These are phyloP conservation scores for Ascochyta lentis DNA, from an alignment of 2,329 filamentous ascomycete genomes.

Conservation along the genomic window DNA sequence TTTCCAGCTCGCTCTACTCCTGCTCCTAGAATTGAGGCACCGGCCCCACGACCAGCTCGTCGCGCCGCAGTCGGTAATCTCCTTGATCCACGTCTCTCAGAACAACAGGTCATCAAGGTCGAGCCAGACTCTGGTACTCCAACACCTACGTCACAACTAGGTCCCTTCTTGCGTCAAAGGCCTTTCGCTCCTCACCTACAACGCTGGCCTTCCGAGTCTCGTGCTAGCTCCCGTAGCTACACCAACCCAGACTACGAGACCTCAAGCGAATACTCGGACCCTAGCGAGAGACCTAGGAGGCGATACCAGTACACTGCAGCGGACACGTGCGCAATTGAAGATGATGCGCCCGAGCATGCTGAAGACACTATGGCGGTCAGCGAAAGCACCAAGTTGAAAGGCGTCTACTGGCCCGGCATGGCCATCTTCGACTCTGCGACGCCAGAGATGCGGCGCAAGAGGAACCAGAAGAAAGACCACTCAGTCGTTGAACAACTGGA, in stretches of 20 bases:
- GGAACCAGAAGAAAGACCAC: slow-evolving; percentile 80
- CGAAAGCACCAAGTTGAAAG: slow-evolving; percentile 66
- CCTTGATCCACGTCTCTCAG: slow-evolving; percentile 48
- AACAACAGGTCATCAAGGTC: slow-evolving; percentile 45
- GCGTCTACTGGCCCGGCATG: slow-evolving; percentile 79
- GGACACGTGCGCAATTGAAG: slow-evolving; percentile 42
- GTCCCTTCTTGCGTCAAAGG: slow-evolving; percentile 41
- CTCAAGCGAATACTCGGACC: slow-evolving; percentile 48
- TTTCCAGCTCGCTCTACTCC: slow-evolving; percentile 33
- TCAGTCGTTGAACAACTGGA: slow-evolving; percentile 73
- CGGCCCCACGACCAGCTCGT: slow-evolving; percentile 28
- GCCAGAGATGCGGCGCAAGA: slow-evolving; percentile 72
- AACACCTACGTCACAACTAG: slow-evolving; percentile 37
- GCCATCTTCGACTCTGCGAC: slow-evolving; percentile 81
- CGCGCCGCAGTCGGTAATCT: slow-evolving; percentile 33
- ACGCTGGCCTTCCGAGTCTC: slow-evolving; percentile 46
- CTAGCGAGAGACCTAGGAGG: slow-evolving; percentile 30
- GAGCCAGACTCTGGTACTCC: slow-evolving; percentile 37
- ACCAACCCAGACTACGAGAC: slow-evolving; percentile 48
- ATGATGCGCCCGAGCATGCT: slow-evolving; percentile 32
- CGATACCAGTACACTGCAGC: slow-evolving; percentile 33
- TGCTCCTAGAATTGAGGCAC: slow-evolving; percentile 33
- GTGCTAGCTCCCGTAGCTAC: slow-evolving; percentile 46
- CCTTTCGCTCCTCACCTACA: slow-evolving; percentile 47
- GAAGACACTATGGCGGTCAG: slow-evolving; percentile 39